phyloP scores from a whole-genome alignment of 106 monocot species.

The Dioscorea dumetorum region DNA sequence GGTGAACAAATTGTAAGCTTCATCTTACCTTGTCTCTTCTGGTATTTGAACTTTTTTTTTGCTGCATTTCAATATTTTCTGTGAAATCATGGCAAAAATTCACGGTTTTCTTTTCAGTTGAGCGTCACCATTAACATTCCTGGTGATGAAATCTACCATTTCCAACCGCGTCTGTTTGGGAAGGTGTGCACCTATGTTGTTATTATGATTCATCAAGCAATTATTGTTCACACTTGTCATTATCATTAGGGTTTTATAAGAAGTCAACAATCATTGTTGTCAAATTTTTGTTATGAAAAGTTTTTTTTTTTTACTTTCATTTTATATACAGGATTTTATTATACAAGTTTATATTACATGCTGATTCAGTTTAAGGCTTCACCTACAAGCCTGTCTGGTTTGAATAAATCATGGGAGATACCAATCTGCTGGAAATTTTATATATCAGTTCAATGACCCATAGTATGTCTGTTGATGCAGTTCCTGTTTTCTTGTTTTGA shows the following conservation, averaged over 20 bases:
- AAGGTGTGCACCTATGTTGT: conserved; percentile 43
- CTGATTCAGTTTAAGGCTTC: too few relatives aligned
- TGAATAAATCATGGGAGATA: too few relatives aligned
- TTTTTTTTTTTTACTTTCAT: background rate
- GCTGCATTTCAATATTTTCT: background rate
- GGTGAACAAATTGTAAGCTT: conserved; percentile 89
- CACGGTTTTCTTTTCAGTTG: conserved; percentile 37
- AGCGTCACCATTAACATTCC: conserved; percentile 57
- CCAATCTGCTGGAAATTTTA: too few relatives aligned
- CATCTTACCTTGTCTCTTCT: background rate
- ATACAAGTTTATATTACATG: too few relatives aligned
- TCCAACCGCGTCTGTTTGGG: conserved; percentile 79
- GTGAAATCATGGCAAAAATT: too few relatives aligned
- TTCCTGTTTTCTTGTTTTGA: too few relatives aligned
- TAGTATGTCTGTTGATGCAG: too few relatives aligned
- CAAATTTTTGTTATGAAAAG: background rate
- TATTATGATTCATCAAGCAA: background rate
- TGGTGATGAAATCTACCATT: conserved; percentile 74
- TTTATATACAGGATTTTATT: too few relatives aligned
- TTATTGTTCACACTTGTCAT: too few relatives aligned
- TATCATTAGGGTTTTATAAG: background rate
- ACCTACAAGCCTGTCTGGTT: too few relatives aligned
- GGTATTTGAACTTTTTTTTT: background rate
- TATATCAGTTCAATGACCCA: too few relatives aligned
- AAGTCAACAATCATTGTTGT: background rate